A percentile compares a stretch with the other conserved stretches of the same genome.
phyloP scores from a whole-genome alignment of 176 grass and related monocot genomes.

The Eragrostis curvula region DNA sequence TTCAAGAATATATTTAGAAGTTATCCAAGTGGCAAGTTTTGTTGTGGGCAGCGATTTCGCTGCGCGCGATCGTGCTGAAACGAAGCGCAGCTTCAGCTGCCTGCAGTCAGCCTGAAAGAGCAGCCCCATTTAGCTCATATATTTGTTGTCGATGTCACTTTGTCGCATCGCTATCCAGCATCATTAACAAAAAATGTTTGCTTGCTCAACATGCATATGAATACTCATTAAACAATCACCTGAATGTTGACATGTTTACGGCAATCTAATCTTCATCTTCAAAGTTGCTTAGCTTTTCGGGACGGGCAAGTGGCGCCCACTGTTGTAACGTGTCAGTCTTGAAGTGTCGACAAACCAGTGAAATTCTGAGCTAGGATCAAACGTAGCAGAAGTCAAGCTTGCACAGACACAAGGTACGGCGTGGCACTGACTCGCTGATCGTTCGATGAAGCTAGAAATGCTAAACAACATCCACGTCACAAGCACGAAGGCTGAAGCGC shows the following conservation, averaged over 20 bases:
- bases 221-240: too few species aligned
- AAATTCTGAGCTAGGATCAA: neutral
- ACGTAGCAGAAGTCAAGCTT: neutral
- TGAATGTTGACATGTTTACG: too few species aligned
- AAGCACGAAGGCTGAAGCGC: neutral
- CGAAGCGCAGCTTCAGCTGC: too few species aligned
- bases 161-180: too few species aligned
- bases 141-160: neutral
- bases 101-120: too few species aligned
- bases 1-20: neutral
- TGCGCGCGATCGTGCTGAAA: too few species aligned
- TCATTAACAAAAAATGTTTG: too few species aligned
- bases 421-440: neutral
- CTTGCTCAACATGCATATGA: too few species aligned
- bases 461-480: neutral
- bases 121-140: neutral
- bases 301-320: neutral
- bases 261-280: neutral
- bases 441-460: too few species aligned
- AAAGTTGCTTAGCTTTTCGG: neutral
- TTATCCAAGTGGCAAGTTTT: slow-evolving; percentile 1
- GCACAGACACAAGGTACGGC: neutral
- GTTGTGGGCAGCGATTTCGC: neutral
- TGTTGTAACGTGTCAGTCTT: neutral
- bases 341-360: neutral